Evolutionary conservation across 768 basidiomycete genomes (phyloP).

Genomic region (Kwoniella dejecticola): DNA sequence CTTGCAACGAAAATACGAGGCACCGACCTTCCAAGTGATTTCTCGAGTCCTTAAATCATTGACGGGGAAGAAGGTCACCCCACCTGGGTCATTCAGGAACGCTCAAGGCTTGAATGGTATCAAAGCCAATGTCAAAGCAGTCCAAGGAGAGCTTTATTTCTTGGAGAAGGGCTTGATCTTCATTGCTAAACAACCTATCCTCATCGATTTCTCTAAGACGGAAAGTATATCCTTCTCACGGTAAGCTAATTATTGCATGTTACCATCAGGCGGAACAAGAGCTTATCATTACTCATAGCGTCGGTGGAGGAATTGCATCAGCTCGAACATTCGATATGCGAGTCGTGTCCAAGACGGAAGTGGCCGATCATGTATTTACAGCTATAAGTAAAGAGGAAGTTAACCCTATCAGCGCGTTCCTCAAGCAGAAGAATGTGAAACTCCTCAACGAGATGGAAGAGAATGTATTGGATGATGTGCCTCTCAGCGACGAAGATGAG

Average conservation of each 20-base stretch:
- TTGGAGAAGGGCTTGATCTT: conserved; percentile 98
- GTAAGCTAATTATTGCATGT: conserved; percentile 43
- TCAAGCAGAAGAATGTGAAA: conserved; percentile 86
- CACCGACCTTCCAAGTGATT: conserved; percentile 91
- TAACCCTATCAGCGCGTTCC: conserved; percentile 76
- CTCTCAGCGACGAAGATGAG: conserved; percentile 60
- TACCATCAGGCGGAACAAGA: background rate
- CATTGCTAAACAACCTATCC: conserved; percentile 90
- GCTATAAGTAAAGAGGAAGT: conserved; percentile 96
- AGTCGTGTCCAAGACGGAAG: conserved; percentile 76
- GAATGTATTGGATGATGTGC: conserved; percentile 62
- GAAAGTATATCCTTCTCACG: conserved; percentile 87
- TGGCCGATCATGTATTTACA: conserved; percentile 81
- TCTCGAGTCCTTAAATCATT: conserved; percentile 90
- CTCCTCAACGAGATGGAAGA: conserved; percentile 97
- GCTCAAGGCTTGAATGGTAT: conserved; percentile 90
- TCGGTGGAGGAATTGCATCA: conserved; percentile 81
- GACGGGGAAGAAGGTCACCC: conserved; percentile 86
- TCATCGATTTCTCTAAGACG: conserved; percentile 86
- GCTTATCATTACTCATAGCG: conserved; percentile 57
- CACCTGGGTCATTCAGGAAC: conserved; percentile 80
- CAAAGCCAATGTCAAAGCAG: conserved; percentile 95
- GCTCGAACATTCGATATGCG: conserved; percentile 93
- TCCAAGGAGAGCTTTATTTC: conserved; percentile 95
- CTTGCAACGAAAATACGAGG: conserved; percentile 90